phyloP scores from a whole-genome alignment of 1,284 basidiomycete species.

The Ceratobasidium sp. region DNA sequence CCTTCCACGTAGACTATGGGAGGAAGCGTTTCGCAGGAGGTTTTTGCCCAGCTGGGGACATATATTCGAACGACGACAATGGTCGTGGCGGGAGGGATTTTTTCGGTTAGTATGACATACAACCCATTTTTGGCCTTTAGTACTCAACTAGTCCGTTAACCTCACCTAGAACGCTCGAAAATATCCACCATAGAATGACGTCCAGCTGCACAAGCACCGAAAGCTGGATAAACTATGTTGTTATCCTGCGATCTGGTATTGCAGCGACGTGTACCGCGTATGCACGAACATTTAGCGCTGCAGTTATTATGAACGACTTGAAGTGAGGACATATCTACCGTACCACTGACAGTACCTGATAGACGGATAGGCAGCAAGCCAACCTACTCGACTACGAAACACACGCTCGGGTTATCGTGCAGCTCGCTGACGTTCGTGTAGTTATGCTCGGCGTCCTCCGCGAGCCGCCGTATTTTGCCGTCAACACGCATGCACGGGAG shows the following conservation, averaged over 20 bases:
- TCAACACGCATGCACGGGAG: slow-evolving; percentile 72
- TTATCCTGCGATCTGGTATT: slow-evolving; percentile 75
- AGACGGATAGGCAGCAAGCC: slow-evolving; percentile 45
- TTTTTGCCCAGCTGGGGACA: slow-evolving; percentile 47
- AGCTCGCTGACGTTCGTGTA: slow-evolving; percentile 76
- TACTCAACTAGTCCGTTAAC: not conserved
- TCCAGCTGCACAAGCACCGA: slow-evolving; percentile 77
- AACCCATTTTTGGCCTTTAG: not conserved
- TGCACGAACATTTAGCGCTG: slow-evolving; percentile 72
- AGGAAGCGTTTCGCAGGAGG: slow-evolving; percentile 46
- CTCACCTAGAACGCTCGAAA: slow-evolving; percentile 42
- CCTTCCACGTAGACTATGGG: slow-evolving; percentile 43
- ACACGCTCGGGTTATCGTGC: slow-evolving; percentile 66
- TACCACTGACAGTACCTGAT: not conserved
- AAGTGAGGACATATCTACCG: slow-evolving; percentile 64
- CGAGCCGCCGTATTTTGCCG: slow-evolving; percentile 62
- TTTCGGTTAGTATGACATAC: slow-evolving; percentile 42
- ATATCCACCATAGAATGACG: slow-evolving; percentile 44
- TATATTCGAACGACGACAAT: not conserved
- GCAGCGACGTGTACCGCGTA: slow-evolving; percentile 74
- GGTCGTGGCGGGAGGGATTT: slow-evolving; percentile 44
- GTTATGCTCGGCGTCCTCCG: slow-evolving; percentile 73
- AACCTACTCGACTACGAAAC: slow-evolving; percentile 50
- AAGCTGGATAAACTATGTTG: slow-evolving; percentile 81
- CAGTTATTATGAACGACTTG: slow-evolving; percentile 73